phyloP scores from a whole-genome alignment of 1,284 basidiomycete species.

The Gomphus bonarii region DNA sequence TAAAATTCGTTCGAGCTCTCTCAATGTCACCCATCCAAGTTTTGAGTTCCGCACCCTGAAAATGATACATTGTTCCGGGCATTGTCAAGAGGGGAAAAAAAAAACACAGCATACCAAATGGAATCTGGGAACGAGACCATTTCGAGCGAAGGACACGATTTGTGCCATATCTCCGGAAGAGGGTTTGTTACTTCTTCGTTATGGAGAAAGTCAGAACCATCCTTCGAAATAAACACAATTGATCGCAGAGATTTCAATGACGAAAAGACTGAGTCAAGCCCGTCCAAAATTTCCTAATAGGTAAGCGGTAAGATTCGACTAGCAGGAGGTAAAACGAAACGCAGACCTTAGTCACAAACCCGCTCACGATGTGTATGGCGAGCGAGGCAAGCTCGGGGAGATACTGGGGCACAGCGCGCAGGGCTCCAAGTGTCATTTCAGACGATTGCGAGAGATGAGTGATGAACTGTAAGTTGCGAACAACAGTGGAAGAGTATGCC shows the following conservation, averaged over 20 bases:
- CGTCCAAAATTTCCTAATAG: conserved; percentile 17
- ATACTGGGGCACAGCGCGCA: conserved; percentile 15
- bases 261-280: conserved; percentile 16
- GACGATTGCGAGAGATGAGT: conserved; percentile 14
- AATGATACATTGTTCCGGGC: background rate
- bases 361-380: conserved; percentile 18
- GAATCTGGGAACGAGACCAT: conserved; percentile 16
- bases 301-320: background rate
- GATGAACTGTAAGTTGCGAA: conserved; percentile 19
- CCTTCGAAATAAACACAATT: conserved; percentile 18
- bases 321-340: background rate
- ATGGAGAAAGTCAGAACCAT: conserved; percentile 16
- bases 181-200: conserved; percentile 9
- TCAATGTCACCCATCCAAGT: conserved; percentile 18
- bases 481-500: conserved; percentile 15
- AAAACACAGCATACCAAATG: conserved; percentile 12
- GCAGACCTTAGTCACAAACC: conserved; percentile 17
- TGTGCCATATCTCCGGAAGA: conserved; percentile 16
- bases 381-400: conserved; percentile 16
- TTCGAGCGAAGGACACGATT: conserved; percentile 17
- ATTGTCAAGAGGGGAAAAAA: background rate
- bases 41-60: conserved; percentile 13
- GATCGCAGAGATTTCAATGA: conserved; percentile 17
- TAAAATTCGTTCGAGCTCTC: conserved; percentile 14
- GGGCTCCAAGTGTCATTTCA: conserved; percentile 15